Base-by-base conservation (phyloP, 192 early-diverging fungal species). In the Backusella australiensis region DNA sequence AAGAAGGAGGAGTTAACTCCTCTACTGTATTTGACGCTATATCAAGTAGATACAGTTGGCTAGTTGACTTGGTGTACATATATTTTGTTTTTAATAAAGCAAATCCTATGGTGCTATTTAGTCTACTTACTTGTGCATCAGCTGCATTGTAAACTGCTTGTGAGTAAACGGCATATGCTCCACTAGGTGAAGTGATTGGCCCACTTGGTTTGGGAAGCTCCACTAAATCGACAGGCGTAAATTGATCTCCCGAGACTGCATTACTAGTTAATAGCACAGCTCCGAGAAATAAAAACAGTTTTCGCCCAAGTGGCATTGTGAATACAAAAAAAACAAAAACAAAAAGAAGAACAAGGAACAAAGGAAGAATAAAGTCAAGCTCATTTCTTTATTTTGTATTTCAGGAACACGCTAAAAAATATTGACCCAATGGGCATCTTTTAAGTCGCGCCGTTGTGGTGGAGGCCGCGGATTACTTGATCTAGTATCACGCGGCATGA, bases 201-300 rank as follows among this genome's bases (percentile, higher is more conserved):
- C 74, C 32, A 21, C 86, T 86, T 8, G 89, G 82, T 35, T 88
- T 89, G 35, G 85, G 85, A 52, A 91, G 87, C 44, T 88, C 81
- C 23, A 93, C 90, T 34, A 94, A 86, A 66, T 86, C 86, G 76
- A 89, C 80, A 6, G 90, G 89, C 44, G 85, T 86, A 9, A 63
- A 63, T 14, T 63, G 9, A 12, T 63, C 23, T 26, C 56, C 56
- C 2, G 2, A 29, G n/a, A 26, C 56, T 29, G 26, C 11, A 29
- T 29, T 9, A 11, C 23, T 63, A 14, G 11, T 29, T 8, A 63
- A 26, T 29, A 63, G 29, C 56, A 26, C 56, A 63, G 26, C 56
- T 4, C 56, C 21, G 3, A 59, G 23, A 26, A 59, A 11, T 29
- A 26, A 26, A 12, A 59, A 26, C 6, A 49, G 5, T 3, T 26